Evolutionary conservation across 1,284 basidiomycete genomes (phyloP).

Genomic region (Cutaneotrichosporon daszewskae): DNA sequence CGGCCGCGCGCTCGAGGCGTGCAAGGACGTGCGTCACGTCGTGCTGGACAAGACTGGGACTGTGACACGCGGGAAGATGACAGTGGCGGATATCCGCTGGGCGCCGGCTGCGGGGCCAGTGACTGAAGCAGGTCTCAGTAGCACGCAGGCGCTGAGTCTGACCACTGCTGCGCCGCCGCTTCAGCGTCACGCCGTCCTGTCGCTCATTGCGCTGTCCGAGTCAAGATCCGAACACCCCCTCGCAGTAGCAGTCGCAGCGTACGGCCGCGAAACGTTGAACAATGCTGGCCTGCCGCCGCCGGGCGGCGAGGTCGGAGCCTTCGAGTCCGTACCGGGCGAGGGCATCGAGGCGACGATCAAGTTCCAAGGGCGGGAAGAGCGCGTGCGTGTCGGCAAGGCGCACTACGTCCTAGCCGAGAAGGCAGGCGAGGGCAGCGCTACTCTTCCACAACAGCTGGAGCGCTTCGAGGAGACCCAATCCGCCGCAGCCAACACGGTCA

Average conservation of each 20-base stretch:
- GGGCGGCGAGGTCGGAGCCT: conserved; percentile 52
- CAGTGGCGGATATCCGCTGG: conserved; percentile 72
- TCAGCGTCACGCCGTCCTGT: conserved; percentile 60
- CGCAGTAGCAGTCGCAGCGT: conserved; percentile 79
- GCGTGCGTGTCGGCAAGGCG: conserved; percentile 67
- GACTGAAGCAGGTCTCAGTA: conserved; percentile 21
- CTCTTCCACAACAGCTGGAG: conserved; percentile 56
- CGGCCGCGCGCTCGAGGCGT: conserved; percentile 87
- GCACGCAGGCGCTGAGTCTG: conserved; percentile 35
- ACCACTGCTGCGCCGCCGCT: conserved; percentile 42
- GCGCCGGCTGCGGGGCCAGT: conserved; percentile 46
- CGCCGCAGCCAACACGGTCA: conserved; percentile 68
- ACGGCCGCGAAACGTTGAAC: conserved; percentile 64
- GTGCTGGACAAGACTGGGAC: conserved; percentile 98
- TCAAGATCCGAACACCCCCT: conserved; percentile 92
- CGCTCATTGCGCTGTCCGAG: conserved; percentile 81
- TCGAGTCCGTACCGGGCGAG: conserved; percentile 82
- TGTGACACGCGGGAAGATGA: conserved; percentile 79
- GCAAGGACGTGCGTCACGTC: conserved; percentile 71
- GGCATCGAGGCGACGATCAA: conserved; percentile 70
- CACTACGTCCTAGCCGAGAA: conserved; percentile 54
- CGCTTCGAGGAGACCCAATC: conserved; percentile 65
- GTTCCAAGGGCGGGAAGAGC: conserved; percentile 46
- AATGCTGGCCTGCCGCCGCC: conserved; percentile 52
- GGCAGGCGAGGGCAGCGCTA: conserved; percentile 22